These are phyloP conservation scores for Irpex sp. DNA, from an alignment of 1,284 basidiomycete genomes.

Conservation along the genomic window DNA sequence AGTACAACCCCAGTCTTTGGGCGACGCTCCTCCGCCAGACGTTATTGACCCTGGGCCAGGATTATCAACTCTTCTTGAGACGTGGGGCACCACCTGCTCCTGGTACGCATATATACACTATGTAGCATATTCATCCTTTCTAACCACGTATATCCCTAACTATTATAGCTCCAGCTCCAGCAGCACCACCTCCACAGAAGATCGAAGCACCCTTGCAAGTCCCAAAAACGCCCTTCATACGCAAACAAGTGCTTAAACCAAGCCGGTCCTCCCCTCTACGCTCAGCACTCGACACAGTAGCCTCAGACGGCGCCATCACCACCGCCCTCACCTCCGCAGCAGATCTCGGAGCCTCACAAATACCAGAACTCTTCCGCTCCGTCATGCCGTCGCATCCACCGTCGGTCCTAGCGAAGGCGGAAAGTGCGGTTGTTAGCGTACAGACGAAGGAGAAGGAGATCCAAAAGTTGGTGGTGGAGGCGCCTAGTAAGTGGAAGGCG, in stretches of 20 bases:
- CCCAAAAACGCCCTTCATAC: constrained; percentile 39
- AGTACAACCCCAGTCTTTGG: constrained; percentile 65
- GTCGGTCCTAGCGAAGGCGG: constrained; percentile 11
- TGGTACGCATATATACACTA: constrained; percentile 17
- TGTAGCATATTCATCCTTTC: constrained; percentile 1
- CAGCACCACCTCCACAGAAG: constrained; percentile 18
- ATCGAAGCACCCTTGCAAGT: constrained; percentile 17
- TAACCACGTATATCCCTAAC: too few relatives aligned
- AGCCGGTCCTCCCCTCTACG: constrained; percentile 41
- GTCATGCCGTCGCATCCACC: constrained; percentile 32
- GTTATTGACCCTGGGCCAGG: constrained; percentile 57
- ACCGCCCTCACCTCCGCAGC: constrained; percentile 45
- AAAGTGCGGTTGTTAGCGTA: constrained; percentile 18
- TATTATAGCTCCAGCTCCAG: constrained; percentile 20
- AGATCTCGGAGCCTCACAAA: constrained; percentile 37
- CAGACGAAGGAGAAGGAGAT: constrained; percentile 23
- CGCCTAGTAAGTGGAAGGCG: constrained; percentile 18
- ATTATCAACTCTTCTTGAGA: constrained; percentile 58
- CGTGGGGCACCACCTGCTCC: constrained; percentile 41
- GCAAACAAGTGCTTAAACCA: constrained; percentile 45
- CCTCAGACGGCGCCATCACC: constrained; percentile 53
- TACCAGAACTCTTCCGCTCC: constrained; percentile 61
- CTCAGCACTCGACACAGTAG: constrained; percentile 49
- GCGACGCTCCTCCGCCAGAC: constrained; percentile 53
- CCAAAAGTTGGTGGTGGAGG: constrained; percentile 12